phyloP scores from a whole-genome alignment of 2,329 filamentous ascomycete species.

The Endoconidiophora laricicola region DNA sequence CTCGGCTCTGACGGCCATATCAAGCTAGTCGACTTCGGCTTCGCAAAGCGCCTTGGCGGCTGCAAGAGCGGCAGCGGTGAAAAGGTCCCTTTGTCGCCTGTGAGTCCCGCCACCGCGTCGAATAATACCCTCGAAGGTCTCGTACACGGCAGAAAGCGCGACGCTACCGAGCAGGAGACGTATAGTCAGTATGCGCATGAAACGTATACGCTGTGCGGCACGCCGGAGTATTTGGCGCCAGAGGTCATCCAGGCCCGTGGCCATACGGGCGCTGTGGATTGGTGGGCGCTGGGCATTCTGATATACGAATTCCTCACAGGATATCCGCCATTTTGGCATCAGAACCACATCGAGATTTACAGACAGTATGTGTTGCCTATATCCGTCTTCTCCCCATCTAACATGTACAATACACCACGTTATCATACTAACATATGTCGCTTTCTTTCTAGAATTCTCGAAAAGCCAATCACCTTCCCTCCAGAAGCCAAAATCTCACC shows the following conservation, averaged over 20 bases:
- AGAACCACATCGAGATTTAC: slow-evolving; percentile 76
- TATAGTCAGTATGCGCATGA: slow-evolving; percentile 36
- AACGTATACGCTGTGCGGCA: slow-evolving; percentile 72
- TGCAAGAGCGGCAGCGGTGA: not conserved
- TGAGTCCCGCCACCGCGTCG: not conserved
- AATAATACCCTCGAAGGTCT: no score
- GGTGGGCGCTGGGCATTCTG: slow-evolving; percentile 74
- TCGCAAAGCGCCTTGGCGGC: slow-evolving; percentile 58
- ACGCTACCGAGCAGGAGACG: not conserved
- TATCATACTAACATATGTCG: slow-evolving; percentile 7
- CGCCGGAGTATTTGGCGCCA: slow-evolving; percentile 68
- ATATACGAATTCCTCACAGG: slow-evolving; percentile 75
- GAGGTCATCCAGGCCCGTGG: slow-evolving; percentile 76
- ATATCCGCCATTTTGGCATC: slow-evolving; percentile 75
- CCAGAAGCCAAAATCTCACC: slow-evolving; percentile 46
- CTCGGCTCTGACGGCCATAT: slow-evolving; percentile 64
- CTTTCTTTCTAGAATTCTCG: slow-evolving; percentile 44
- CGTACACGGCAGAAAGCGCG: not conserved
- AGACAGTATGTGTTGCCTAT: slow-evolving; percentile 39
- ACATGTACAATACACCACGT: no score
- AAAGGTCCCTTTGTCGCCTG: not conserved
- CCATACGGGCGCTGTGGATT: slow-evolving; percentile 61
- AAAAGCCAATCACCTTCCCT: slow-evolving; percentile 61
- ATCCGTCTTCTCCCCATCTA: not conserved
- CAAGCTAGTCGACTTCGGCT: slow-evolving; percentile 72